Conservation (phyloP, 495 filamentous ascomycete species). For the Tuber umbilicatum region DNA sequence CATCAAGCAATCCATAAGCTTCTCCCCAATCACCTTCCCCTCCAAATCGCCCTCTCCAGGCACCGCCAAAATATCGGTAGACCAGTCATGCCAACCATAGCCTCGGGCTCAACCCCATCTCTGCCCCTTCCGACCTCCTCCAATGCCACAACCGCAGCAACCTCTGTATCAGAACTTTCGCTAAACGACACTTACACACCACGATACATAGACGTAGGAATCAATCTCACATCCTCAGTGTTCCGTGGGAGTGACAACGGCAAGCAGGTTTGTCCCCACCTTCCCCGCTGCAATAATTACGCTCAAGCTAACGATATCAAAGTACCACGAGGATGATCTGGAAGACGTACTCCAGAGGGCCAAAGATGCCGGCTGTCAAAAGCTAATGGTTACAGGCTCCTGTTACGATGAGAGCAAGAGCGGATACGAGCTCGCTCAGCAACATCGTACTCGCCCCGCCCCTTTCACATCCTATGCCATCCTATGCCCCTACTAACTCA, state of each 20-base stretch:
- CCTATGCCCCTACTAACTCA: conserved; percentile 16
- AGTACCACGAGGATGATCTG: conserved; percentile 70
- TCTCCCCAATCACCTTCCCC: neutral
- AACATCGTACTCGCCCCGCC: conserved; percentile 55
- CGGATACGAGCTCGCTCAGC: conserved; percentile 64
- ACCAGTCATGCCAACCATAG: conserved; percentile 9
- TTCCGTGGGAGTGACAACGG: conserved; percentile 80
- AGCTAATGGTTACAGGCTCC: conserved; percentile 91
- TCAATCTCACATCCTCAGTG: conserved; percentile 86
- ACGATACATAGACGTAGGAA: conserved; percentile 55
- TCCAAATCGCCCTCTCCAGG: neutral
- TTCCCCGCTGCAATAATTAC: neutral
- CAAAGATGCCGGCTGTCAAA: conserved; percentile 66
- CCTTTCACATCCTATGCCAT: conserved; percentile 14
- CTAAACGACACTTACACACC: conserved; percentile 44
- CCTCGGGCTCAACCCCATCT: conserved; percentile 8
- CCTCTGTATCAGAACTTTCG: conserved; percentile 13
- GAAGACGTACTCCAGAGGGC: conserved; percentile 69
- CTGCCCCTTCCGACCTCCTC: conserved; percentile 15
- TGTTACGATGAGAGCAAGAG: conserved; percentile 68
- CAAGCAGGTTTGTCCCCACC: conserved; percentile 48
- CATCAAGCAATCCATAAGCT: neutral
- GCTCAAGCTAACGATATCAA: neutral
- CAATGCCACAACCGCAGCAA: conserved; percentile 10
- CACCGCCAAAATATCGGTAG: neutral